These are phyloP conservation scores for Acacia concinna DNA, from an alignment of 331 rosid genomes.

Conservation along the genomic window DNA sequence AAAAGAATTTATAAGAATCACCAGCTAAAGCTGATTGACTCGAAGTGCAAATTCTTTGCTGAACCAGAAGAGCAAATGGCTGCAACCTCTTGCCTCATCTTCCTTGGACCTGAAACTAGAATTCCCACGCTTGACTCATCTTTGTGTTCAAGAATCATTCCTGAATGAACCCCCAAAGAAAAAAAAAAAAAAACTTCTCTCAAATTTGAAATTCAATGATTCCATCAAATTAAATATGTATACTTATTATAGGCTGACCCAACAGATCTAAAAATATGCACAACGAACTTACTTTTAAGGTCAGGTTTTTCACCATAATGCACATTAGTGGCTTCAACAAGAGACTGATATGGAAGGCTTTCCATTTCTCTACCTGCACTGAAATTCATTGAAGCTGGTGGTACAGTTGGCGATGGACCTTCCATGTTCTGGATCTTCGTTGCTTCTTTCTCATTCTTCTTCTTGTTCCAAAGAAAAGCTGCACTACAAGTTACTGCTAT, in stretches of 20 bases:
- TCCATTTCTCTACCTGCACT: conserved; percentile 57
- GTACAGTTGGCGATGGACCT: conserved; percentile 34
- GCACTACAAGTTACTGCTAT: conserved; percentile 42
- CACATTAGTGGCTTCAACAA: conserved; percentile 51
- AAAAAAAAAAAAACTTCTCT: background rate
- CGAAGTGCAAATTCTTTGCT: conserved; percentile 60
- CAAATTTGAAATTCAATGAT: background rate
- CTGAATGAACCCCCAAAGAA: conserved; percentile 47
- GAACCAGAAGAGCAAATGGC: conserved; percentile 63
- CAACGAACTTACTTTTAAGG: conserved; percentile 47
- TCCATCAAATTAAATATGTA: background rate
- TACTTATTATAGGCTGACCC: background rate
- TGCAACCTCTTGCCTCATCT: conserved; percentile 69
- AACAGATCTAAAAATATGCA: background rate
- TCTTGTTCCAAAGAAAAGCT: conserved; percentile 39
- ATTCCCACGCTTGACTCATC: conserved; percentile 58
- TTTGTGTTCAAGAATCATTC: conserved; percentile 41
- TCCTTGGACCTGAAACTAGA: conserved; percentile 62
- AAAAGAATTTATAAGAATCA: conserved; percentile 25
- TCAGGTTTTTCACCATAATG: conserved; percentile 69
- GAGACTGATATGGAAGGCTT: conserved; percentile 53
- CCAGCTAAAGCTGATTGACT: conserved; percentile 81
- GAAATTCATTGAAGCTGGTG: conserved; percentile 37
- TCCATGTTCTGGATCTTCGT: conserved; percentile 55
- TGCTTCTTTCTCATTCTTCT: conserved; percentile 37